Base-by-base conservation (phyloP, 1,284 basidiomycete species). In the Rhodofomes roseus region DNA sequence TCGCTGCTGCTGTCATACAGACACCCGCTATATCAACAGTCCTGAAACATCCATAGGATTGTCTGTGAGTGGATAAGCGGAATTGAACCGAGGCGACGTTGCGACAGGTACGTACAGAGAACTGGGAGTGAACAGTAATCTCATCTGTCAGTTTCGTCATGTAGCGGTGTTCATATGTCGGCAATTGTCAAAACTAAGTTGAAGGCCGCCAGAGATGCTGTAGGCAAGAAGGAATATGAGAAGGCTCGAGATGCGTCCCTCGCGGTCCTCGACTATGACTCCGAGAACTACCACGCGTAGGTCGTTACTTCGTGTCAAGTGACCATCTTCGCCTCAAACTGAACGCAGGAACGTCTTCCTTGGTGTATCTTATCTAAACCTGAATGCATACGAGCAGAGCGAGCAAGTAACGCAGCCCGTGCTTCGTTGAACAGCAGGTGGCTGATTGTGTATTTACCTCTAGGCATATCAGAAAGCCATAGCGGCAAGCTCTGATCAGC, bases 271-370 rank as follows among this genome's bases (percentile, higher is more conserved):
- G 86, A 89, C 46, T 87, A 85, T 65, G 92, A 93, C 60, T 80
- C 89, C 3, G 83, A 85, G 50, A 92, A 90, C 69, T 92, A 93
- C 66, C 87, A 89, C 66, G 90, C 88, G 92, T 95, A 71, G 70
- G 89, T 79, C 51, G 60, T n/a, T 4, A 55, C 29, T 8, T 14
- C n/a, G 55, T 56, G 11, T 4, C n/a, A 14, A 1, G 23, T 25
- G 44, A 25, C 51, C 48, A 22, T 59, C 59, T 25, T 56, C 55
- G 40, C 63, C 55, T 29, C 68, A 23, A 23, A 4, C 0, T 16
- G 46, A 8, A 29, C 4, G 3, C 34, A 96, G 94, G 7, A 83
- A 91, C 68, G 88, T 95, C 7, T 96, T 93, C 70, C 80, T 93
- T 23, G 95, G 87, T 1, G 74, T 95, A 14, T 85, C 95, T 0